These are phyloP conservation scores for Gaultheria prostrata DNA, from an alignment of 148 eudicot species.

Conservation along the genomic window DNA sequence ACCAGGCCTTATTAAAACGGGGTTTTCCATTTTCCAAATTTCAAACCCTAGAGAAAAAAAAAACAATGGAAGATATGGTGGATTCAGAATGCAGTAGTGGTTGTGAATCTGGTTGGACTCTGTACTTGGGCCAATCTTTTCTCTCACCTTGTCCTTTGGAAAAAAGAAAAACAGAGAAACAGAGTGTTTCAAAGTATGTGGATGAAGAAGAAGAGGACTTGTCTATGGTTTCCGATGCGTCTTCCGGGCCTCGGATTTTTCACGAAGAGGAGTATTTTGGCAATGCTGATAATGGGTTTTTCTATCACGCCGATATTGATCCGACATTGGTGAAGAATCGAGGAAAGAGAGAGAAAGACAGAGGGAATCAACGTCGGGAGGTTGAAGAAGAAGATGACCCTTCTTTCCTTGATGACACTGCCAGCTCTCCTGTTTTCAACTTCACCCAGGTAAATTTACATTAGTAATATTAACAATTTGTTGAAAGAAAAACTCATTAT, in stretches of 20 bases:
- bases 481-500: too few relatives aligned
- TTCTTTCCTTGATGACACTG: slow-evolving; percentile 70
- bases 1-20: not conserved
- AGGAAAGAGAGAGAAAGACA: slow-evolving; percentile 16
- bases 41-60: not conserved
- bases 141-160: not conserved
- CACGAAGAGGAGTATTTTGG: slow-evolving; percentile 25
- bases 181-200: not conserved
- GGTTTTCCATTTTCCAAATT: not conserved
- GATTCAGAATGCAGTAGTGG: slow-evolving; percentile 41
- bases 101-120: slow-evolving; percentile 84
- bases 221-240: slow-evolving; percentile 84
- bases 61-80: slow-evolving; percentile 16
- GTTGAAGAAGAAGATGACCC: slow-evolving; percentile 25
- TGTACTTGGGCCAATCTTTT: slow-evolving; percentile 50
- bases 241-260: slow-evolving; percentile 63
- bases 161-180: slow-evolving; percentile 6
- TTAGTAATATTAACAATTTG: not conserved
- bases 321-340: slow-evolving; percentile 14
- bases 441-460: slow-evolving; percentile 22
- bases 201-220: slow-evolving; percentile 39
- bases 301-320: not conserved
- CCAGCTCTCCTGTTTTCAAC: slow-evolving; percentile 53
- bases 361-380: not conserved
- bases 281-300: slow-evolving; percentile 17